phyloP scores from a whole-genome alignment of 169 alveolate genomes.

The Toxoplasma gondii region DNA sequence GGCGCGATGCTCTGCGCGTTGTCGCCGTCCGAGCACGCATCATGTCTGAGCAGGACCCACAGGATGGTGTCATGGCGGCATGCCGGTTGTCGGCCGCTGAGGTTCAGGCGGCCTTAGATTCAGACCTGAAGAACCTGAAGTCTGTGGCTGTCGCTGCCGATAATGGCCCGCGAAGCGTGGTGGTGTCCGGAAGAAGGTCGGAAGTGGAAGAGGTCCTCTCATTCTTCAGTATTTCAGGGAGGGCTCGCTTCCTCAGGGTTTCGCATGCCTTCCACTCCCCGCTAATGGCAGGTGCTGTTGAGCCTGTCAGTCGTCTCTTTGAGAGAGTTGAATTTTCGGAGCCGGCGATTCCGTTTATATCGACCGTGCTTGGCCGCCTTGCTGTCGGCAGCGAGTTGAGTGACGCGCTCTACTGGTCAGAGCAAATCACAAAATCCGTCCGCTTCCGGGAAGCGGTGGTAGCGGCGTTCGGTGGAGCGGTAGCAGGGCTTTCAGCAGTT shows the following conservation, averaged over 20 bases:
- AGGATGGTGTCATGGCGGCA: constrained; percentile 65
- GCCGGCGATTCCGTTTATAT: constrained; percentile 47
- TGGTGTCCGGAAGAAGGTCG: no score
- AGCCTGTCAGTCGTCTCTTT: constrained; percentile 30
- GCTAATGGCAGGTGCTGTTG: constrained; percentile 61
- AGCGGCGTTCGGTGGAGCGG: constrained; percentile 5
- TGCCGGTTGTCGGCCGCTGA: constrained; percentile 48
- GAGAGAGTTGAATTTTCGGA: neutral
- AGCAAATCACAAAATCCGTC: constrained; percentile 72
- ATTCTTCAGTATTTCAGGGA: constrained; percentile 36
- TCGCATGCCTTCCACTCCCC: constrained; percentile 63
- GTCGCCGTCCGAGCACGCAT: no score
- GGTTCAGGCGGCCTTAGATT: constrained; percentile 21
- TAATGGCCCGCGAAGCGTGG: no score
- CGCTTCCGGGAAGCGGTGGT: constrained; percentile 69
- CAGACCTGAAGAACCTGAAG: constrained; percentile 10
- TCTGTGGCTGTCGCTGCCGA: constrained; percentile 70
- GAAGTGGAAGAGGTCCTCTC: no score
- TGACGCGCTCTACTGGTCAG: constrained; percentile 70
- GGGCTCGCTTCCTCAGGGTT: constrained; percentile 52
- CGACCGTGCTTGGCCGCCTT: constrained; percentile 59
- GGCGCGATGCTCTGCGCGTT: no score
- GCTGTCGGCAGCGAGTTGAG: constrained; percentile 8
- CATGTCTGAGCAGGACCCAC: no score
- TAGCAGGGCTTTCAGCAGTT: neutral